These are phyloP conservation scores for Penicillium sp. DNA, from an alignment of 2,329 filamentous ascomycete species.

Conservation along the genomic window DNA sequence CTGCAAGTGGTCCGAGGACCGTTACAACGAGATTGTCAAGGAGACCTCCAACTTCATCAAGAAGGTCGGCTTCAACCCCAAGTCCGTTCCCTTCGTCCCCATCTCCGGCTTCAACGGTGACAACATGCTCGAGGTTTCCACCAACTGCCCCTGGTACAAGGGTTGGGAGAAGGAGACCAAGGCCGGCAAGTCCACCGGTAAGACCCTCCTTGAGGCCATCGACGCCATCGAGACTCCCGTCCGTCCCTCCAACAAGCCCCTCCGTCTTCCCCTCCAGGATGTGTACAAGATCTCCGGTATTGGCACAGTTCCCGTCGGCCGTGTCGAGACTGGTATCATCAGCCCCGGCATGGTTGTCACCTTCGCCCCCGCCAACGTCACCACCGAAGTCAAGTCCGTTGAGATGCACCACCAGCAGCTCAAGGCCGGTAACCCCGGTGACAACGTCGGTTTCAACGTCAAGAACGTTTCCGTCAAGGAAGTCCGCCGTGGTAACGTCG, in stretches of 20 bases:
- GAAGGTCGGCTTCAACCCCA: slow-evolving; percentile 99
- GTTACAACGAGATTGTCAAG: slow-evolving; percentile 99
- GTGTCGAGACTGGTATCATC: slow-evolving; percentile 99
- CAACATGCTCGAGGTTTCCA: slow-evolving; percentile 93
- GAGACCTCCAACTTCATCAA: slow-evolving; percentile 99
- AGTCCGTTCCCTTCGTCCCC: slow-evolving; percentile 96
- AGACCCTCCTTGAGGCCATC: slow-evolving; percentile 99
- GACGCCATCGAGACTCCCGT: slow-evolving; percentile 90
- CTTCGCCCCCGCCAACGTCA: slow-evolving; percentile 97
- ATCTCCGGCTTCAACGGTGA: slow-evolving; percentile 99
- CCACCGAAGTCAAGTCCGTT: slow-evolving; percentile 99
- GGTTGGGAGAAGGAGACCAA: slow-evolving; percentile 99
- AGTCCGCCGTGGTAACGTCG: slow-evolving; percentile 99
- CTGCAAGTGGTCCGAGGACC: slow-evolving; percentile 94
- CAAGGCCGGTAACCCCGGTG: slow-evolving; percentile 88
- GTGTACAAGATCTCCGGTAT: slow-evolving; percentile 99
- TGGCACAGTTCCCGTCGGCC: slow-evolving; percentile 98
- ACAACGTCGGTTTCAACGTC: slow-evolving; percentile 99
- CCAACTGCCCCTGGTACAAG: slow-evolving; percentile 99
- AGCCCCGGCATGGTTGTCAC: slow-evolving; percentile 84
- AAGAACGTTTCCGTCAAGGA: slow-evolving; percentile 99
- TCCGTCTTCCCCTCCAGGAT: slow-evolving; percentile 99
- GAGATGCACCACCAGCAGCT: slow-evolving; percentile 99
- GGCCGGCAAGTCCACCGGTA: slow-evolving; percentile 79
- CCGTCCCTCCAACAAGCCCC: slow-evolving; percentile 98